Base-by-base conservation (phyloP, 176 grass and related monocot species). In the Paspalum notatum region DNA sequence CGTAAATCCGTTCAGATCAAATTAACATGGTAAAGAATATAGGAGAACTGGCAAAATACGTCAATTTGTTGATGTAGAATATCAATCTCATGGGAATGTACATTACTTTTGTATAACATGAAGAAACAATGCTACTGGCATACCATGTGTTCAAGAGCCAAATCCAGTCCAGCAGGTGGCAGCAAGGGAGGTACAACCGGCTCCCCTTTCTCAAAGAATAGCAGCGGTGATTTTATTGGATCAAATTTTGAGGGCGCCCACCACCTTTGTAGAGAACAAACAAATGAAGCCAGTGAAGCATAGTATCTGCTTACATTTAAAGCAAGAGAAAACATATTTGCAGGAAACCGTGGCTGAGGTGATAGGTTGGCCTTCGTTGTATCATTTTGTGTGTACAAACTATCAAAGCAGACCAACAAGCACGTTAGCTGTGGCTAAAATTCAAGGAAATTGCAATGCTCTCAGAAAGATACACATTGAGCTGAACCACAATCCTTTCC, bases 181-280 rank as follows among this genome's bases (percentile, higher is more conserved):
- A 76, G 8, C 70, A 93, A 79, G 80, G 88, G 92, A 85, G 95
- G 92, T 68, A 86, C 80, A 51, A 98, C 57, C 1, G 95, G 92
- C 27, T 21, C 67, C 10, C 92, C 92, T 38, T 94, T 94, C 78
- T 94, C 87, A 83, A 93, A 94, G 72, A 98, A 98, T 50, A 98
- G 58, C 95, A 98, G 89, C 9, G 95, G 95, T 37, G 86, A 98
- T 38, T 84, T 45, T 77, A 83, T 42, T 27, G 90, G 92, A 90
- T 98, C 85, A 72, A 98, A 98, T 68, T 95, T 98, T 13, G 92
- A 93, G 79, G 92, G 83, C 45, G 92, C 85, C 88, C 88, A 98
- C 95, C 95, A 98, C 92, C 95, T 95, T 44, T 77, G 66, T 14
- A 77, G 17, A 41, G 58, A 79, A n/a, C 9, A 85, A 79, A 74